Evolutionary conservation across 345 rosid genomes (phyloP).

Genomic region (Camelina neglecta): DNA sequence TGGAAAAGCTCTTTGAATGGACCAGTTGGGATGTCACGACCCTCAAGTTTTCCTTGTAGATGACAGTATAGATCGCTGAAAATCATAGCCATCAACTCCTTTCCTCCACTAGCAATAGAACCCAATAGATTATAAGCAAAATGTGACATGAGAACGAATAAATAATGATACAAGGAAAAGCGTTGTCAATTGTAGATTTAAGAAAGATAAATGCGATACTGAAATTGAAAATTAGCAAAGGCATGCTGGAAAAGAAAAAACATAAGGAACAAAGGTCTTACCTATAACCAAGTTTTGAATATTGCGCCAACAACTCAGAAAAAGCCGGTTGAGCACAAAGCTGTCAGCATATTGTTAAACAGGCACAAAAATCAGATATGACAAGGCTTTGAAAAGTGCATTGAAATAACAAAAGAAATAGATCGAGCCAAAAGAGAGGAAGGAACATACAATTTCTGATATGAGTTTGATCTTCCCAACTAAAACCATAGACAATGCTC

Average conservation of each 20-base stretch:
- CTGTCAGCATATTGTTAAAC: constrained; percentile 54
- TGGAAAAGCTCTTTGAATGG: constrained; percentile 85
- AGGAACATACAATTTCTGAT: constrained; percentile 54
- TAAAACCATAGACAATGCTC: constrained; percentile 70
- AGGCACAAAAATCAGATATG: constrained; percentile 30
- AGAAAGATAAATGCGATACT: constrained; percentile 1
- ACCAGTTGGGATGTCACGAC: constrained; percentile 78
- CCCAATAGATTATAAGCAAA: constrained; percentile 24
- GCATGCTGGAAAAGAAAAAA: constrained; percentile 15
- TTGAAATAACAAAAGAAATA: constrained; percentile 22
- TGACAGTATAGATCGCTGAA: constrained; percentile 81
- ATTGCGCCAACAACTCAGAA: constrained; percentile 71
- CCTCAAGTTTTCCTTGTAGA: constrained; percentile 87
- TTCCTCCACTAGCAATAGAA: constrained; percentile 68
- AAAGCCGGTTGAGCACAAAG: constrained; percentile 75
- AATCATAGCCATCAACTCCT: constrained; percentile 65
- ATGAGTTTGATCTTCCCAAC: constrained; percentile 58
- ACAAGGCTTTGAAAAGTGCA: constrained; percentile 14
- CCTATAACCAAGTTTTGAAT: constrained; percentile 78
- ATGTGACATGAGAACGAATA: constrained; percentile 5
- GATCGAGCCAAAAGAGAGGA: constrained; percentile 22
- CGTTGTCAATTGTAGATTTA: background rate
- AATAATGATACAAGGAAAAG: constrained; percentile 28
- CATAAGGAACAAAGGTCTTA: constrained; percentile 37
- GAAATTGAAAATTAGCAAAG: constrained; percentile 9